A percentile compares a stretch with the other conserved stretches of the same genome.
These are phyloP conservation scores for Aspergillus glaucus DNA, from an alignment of 2,329 filamentous ascomycete genomes.

Conservation along the genomic window DNA sequence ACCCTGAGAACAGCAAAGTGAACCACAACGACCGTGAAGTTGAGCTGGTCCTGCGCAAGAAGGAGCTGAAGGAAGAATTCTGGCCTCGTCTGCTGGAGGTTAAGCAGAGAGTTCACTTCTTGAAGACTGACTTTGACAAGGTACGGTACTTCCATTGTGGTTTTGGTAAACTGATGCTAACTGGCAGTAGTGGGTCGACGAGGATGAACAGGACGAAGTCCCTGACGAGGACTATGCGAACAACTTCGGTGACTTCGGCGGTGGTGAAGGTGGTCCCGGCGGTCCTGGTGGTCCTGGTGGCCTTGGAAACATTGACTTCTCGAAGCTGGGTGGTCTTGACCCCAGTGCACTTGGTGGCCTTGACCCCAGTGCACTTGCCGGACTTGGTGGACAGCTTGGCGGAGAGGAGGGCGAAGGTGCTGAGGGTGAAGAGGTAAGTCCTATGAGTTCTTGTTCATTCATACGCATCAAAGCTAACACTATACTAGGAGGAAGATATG, in stretches of 20 bases:
- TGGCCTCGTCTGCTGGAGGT: constrained; percentile 96
- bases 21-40: constrained; percentile 84
- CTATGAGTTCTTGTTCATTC: constrained; percentile 41
- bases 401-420: constrained; percentile 32
- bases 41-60: constrained; percentile 91
- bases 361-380: constrained; percentile 19
- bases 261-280: constrained; percentile 18
- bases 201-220: constrained; percentile 94
- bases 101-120: constrained; percentile 79
- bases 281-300: constrained; percentile 53
- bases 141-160: constrained; percentile 35
- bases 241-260: constrained; percentile 47
- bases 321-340: constrained; percentile 67
- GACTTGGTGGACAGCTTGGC: constrained; percentile 35
- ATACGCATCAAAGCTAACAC: constrained; percentile 4
- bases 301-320: constrained; percentile 88
- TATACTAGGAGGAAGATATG: constrained; percentile 66
- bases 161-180: constrained; percentile 8
- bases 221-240: constrained; percentile 65
- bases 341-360: constrained; percentile 46
- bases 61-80: constrained; percentile 88
- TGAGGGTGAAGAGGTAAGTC: constrained; percentile 38
- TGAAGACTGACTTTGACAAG: constrained; percentile 99
- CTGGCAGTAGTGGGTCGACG: constrained; percentile 72
- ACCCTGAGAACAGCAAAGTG: constrained; percentile 73